Base-by-base conservation (phyloP, 2,329 filamentous ascomycete genomes). In the Sporothrix schenckii region DNA sequence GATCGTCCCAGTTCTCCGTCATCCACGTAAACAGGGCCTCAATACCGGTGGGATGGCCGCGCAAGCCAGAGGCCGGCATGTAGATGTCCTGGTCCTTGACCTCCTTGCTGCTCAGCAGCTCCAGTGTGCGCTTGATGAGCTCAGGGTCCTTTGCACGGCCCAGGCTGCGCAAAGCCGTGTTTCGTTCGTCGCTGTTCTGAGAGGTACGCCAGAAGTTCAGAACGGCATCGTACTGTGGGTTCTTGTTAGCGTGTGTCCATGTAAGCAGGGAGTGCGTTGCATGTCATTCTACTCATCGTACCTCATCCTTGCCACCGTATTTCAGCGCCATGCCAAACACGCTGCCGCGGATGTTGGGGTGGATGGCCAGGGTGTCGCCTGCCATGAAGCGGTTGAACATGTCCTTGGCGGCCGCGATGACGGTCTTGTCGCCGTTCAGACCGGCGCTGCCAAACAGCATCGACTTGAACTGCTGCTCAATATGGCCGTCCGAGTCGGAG, bases 41-140 rank as follows among this genome's bases (percentile, higher is more conserved):
- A 70, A 97, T 91, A 75, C 94, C 94, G 56, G 89, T 88, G 9
- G 88, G 83, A 78, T 96, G 92, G 68, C 87, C 87, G 71, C 94
- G 88, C 39, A 98, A 86, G 9, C 92, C 92, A 47, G 88, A 87
- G 52, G 95, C 87, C 1, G 94, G 94, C 78, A 97, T 89, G 82
- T 97, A 97, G 74, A 97, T 89, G 79, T 98, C 94, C 80, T 97
- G 94, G 74, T 92, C 93, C 84, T 96, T 97, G 80, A 97, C 91
- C 75, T 97, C 91, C 72, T 90, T 88, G 78, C 89, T 88, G 70
- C 94, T 85, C 44, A 93, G 86, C 73, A 97, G 84, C 41, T 84
- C 86, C 16, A 98, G 86, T 3, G 93, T 94, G 72, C 88, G 88
- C 83, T 95, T 83, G 79, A 97, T 94, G 65, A 97, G 87, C 74